Evolutionary conservation across 2,329 filamentous ascomycete species (phyloP).

Genomic region (Penicillium sp.): DNA sequence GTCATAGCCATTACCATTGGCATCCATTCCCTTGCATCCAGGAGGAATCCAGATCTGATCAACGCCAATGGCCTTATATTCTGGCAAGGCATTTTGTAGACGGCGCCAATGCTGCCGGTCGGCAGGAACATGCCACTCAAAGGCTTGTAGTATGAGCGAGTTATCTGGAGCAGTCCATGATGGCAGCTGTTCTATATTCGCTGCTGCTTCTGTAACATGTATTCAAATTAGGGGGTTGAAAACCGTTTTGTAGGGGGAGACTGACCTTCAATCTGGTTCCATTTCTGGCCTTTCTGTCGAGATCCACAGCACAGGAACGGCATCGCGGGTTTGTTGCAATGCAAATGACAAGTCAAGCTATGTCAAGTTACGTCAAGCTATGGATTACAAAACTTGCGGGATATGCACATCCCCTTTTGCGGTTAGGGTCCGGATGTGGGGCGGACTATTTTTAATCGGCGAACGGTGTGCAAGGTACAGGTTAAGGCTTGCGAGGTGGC

Average conservation of each 20-base stretch:
- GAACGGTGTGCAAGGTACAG: neutral
- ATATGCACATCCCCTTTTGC: neutral
- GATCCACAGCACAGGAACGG: constrained; percentile 4
- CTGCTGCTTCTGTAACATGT: constrained; percentile 15
- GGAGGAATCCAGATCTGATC: constrained; percentile 68
- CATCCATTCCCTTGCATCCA: constrained; percentile 64
- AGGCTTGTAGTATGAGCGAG: constrained; percentile 63
- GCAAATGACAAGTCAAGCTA: neutral
- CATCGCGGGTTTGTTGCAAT: neutral
- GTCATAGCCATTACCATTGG: constrained; percentile 65
- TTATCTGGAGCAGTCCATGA: constrained; percentile 38
- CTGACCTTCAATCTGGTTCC: constrained; percentile 5
- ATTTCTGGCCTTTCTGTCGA: neutral
- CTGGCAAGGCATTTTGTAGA: constrained; percentile 52
- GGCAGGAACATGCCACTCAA: constrained; percentile 70
- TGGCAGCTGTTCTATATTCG: constrained; percentile 26
- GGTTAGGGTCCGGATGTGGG: neutral
- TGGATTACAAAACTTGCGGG: neutral
- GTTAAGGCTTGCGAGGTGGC: neutral
- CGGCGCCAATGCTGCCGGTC: constrained; percentile 62
- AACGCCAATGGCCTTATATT: constrained; percentile 60
- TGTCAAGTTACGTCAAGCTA: neutral
- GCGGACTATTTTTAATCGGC: neutral
- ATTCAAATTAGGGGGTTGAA: neutral
- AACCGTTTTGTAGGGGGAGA: neutral